Conservation (phyloP, 768 basidiomycete genomes). For the Cystoderma amianthinum region DNA sequence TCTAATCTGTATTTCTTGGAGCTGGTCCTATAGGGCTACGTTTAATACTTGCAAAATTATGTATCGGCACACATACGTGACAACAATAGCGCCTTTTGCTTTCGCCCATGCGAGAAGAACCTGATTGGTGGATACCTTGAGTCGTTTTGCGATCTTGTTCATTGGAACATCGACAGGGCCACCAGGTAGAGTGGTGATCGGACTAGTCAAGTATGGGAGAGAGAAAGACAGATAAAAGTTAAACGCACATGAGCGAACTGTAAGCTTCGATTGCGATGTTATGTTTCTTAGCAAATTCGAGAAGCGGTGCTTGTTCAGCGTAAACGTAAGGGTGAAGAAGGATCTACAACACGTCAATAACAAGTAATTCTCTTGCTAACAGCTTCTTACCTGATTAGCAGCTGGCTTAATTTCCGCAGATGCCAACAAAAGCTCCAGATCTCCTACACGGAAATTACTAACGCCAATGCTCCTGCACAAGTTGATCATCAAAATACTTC, state of each 20-base stretch:
- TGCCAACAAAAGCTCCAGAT: constrained; percentile 48
- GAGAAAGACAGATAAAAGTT: background rate
- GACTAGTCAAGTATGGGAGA: constrained; percentile 25
- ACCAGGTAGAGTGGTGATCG: constrained; percentile 50
- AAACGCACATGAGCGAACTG: constrained; percentile 47
- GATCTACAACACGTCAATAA: background rate
- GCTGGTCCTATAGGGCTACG: constrained; percentile 37
- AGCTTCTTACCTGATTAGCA: constrained; percentile 54
- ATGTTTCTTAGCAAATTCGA: constrained; percentile 43
- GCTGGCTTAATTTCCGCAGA: constrained; percentile 57
- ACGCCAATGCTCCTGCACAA: constrained; percentile 59
- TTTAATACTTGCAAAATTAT: background rate
- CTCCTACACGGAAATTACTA: constrained; percentile 54
- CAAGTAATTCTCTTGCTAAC: background rate
- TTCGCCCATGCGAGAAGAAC: constrained; percentile 69
- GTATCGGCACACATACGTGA: constrained; percentile 40
- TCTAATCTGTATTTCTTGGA: constrained; percentile 59
- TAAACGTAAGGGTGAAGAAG: constrained; percentile 48
- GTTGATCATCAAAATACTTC: background rate
- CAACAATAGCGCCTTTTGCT: constrained; percentile 56
- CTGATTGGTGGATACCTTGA: constrained; percentile 53
- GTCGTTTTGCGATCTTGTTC: constrained; percentile 40
- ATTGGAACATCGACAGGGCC: constrained; percentile 62
- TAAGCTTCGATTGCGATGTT: constrained; percentile 67
- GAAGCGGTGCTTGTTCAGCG: constrained; percentile 38